Base-by-base conservation (phyloP, 768 basidiomycete species). In the Mrakia frigida region DNA sequence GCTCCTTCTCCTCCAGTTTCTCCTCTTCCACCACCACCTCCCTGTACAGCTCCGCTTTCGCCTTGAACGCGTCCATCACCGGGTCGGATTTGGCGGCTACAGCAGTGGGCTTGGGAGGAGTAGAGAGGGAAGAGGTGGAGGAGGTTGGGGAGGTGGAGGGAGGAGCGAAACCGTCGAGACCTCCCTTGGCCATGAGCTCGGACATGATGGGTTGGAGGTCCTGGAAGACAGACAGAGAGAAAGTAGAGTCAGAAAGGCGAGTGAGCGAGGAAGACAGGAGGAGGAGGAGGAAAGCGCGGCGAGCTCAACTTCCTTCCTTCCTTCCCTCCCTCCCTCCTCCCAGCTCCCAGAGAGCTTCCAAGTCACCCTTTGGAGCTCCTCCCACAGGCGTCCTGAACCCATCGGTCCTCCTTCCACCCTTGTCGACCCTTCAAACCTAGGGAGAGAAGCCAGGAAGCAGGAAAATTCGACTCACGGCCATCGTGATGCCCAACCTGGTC, bases 211-310 rank as follows among this genome's bases (percentile, higher is more conserved):
- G 56, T 25, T 25, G 25, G 56, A 56, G 56, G 9, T 56, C 56
- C 56, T 56, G 56, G 4, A 11, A 28, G 56, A 11, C 3, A 46
- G 43, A 46, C 2, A 28, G 56, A 10, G 5, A 2, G 9, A 56
- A 25, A 50, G 56, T 3, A 28, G 56, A 56, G 6, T 25, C 25
- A 56, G 56, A 10, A 4, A 28, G 25, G 2, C 6, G 28, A 10
- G 4, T 28, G 2, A n/a, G 25, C 25, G n/a, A 10, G 2, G 25
- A 31, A 16, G n/a, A 9, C n/a, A n/a, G n/a, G 37, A 35, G 13
- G 33, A 63, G 61, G 31, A 10, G 84, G 95, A 98, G 33, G 95
- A 94, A 77, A 28, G n/a, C 16, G n/a, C 28, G 60, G 3, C 21
- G 33, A 65, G 37, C 31, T 65, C 63, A 35, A 65, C 63, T 37